phyloP scores from a whole-genome alignment of 2,329 filamentous ascomycete species.

The Hymenoscyphus infarciens region DNA sequence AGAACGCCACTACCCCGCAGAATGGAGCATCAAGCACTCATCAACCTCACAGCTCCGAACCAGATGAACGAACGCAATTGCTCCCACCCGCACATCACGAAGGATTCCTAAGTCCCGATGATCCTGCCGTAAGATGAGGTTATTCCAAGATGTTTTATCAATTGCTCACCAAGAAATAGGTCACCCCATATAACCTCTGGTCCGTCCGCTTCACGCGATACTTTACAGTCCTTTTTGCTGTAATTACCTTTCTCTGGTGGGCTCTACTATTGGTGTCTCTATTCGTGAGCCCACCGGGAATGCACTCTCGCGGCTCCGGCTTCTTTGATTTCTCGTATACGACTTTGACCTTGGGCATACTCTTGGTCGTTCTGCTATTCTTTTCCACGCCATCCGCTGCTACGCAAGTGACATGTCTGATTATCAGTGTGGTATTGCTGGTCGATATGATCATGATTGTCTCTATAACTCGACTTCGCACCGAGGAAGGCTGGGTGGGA shows the following conservation, averaged over 20 bases:
- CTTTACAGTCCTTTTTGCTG: slow-evolving; percentile 71
- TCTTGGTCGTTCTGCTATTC: slow-evolving; percentile 77
- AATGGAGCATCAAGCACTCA: slow-evolving; percentile 27
- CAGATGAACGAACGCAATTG: slow-evolving; percentile 52
- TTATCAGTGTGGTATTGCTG: slow-evolving; percentile 64
- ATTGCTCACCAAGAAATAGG: slow-evolving; percentile 34
- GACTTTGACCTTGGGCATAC: slow-evolving; percentile 70
- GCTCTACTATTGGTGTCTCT: slow-evolving; percentile 79
- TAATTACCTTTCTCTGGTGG: slow-evolving; percentile 88
- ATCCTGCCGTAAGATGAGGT: slow-evolving; percentile 63
- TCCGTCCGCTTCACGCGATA: slow-evolving; percentile 77
- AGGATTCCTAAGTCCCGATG: slow-evolving; percentile 69
- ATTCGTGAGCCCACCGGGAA: slow-evolving; percentile 84
- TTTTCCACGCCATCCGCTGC: slow-evolving; percentile 80
- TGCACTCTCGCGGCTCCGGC: slow-evolving; percentile 83
- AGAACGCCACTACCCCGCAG: slow-evolving; percentile 7
- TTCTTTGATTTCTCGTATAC: slow-evolving; percentile 88
- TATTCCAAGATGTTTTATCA: not conserved
- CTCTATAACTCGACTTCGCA: slow-evolving; percentile 67
- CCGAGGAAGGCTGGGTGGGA: slow-evolving; percentile 91
- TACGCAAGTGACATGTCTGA: slow-evolving; percentile 67
- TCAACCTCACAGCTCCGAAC: slow-evolving; percentile 40
- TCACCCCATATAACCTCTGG: slow-evolving; percentile 93
- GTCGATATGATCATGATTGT: slow-evolving; percentile 78
- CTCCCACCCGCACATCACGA: slow-evolving; percentile 31